A percentile compares a stretch with the other conserved stretches of the same genome.
phyloP scores from a whole-genome alignment of 345 rosid species.

The Camelina sativa region DNA sequence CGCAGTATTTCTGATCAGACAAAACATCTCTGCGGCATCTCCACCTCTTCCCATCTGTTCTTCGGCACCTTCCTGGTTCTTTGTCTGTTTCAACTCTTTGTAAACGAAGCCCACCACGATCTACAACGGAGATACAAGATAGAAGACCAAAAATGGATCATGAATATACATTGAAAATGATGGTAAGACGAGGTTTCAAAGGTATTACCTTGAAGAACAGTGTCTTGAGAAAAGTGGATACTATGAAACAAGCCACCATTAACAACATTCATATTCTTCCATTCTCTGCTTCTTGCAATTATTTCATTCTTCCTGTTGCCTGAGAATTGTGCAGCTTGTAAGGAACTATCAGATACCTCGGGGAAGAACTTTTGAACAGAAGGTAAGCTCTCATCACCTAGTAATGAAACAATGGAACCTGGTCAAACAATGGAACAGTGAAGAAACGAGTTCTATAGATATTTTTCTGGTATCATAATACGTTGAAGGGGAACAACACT shows the following conservation, averaged over 20 bases:
- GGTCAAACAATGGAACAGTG: conserved; percentile 16
- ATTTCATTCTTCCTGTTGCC: conserved; percentile 38
- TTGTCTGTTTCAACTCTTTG: conserved; percentile 42
- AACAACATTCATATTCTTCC: conserved; percentile 33
- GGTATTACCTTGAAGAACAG: conserved; percentile 64
- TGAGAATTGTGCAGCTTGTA: conserved; percentile 31
- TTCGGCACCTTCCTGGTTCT: conserved; percentile 65
- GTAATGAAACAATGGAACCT: conserved; percentile 24
- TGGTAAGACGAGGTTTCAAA: not conserved
- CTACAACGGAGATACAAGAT: conserved; percentile 37
- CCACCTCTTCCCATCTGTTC: conserved; percentile 92
- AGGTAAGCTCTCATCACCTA: conserved; percentile 39
- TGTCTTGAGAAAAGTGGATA: conserved; percentile 57
- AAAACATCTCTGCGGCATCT: conserved; percentile 61
- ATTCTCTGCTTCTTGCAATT: conserved; percentile 42
- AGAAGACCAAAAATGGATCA: not conserved
- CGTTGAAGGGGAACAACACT: conserved; percentile 30
- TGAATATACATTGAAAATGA: not conserved
- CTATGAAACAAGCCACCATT: conserved; percentile 39
- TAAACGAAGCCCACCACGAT: conserved; percentile 36
- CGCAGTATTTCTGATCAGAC: conserved; percentile 65
- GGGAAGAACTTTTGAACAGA: conserved; percentile 41
- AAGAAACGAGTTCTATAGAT: not conserved
- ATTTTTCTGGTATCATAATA: conserved; percentile 2
- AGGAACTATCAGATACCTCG: conserved; percentile 34